Conservation (phyloP, 495 filamentous ascomycete species). For the Penicillium coffeae region DNA sequence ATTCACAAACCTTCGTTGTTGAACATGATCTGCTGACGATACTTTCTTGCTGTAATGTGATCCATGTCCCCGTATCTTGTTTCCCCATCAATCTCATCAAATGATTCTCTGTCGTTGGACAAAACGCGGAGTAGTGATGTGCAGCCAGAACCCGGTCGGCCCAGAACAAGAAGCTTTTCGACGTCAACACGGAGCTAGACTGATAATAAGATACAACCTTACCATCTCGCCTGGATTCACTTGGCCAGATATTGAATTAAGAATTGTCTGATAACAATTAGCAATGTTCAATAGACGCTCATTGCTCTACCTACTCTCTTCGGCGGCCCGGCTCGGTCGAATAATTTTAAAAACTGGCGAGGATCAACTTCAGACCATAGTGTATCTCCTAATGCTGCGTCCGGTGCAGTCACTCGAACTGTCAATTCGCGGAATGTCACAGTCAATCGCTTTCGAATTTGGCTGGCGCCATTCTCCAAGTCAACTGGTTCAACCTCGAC, state of each 20-base stretch:
- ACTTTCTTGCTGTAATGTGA: conserved; percentile 27
- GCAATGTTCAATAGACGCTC: not conserved
- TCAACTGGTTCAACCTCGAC: no score
- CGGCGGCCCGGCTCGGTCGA: conserved; percentile 12
- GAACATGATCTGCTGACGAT: conserved; percentile 43
- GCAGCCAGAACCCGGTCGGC: conserved; percentile 42
- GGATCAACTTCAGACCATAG: conserved; percentile 34
- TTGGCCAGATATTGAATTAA: conserved; percentile 35
- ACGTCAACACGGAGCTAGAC: not conserved
- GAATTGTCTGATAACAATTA: conserved; percentile 20
- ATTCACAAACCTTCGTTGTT: conserved; percentile 31
- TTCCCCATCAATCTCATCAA: conserved; percentile 33
- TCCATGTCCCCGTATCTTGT: conserved; percentile 35
- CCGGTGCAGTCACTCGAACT: conserved; percentile 36
- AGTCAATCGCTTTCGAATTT: conserved; percentile 32
- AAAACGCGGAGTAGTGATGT: conserved; percentile 38
- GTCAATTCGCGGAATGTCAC: conserved; percentile 36
- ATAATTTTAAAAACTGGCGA: conserved; percentile 21
- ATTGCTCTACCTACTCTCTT: conserved; percentile 27
- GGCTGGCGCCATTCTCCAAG: conserved; percentile 20
- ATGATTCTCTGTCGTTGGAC: conserved; percentile 35
- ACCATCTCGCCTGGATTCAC: conserved; percentile 42
- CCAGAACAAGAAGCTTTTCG: conserved; percentile 38
- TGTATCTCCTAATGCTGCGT: conserved; percentile 38
- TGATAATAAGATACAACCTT: not conserved